phyloP scores from a whole-genome alignment of 2,329 filamentous ascomycete genomes.

The Diaporthe batatas region DNA sequence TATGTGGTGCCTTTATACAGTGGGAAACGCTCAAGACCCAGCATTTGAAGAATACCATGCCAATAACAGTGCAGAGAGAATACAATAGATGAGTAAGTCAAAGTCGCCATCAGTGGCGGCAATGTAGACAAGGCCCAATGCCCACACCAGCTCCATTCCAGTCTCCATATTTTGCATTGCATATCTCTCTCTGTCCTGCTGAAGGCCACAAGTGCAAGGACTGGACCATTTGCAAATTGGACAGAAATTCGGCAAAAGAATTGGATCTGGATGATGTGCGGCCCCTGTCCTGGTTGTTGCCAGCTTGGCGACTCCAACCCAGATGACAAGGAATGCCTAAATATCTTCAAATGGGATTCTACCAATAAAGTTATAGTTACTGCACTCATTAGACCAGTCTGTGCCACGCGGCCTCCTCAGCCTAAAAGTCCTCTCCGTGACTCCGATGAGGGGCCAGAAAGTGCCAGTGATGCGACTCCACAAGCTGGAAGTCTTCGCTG shows the following conservation, averaged over 20 bases:
- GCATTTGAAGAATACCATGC: no score
- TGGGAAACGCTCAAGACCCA: no score
- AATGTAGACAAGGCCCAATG: neutral
- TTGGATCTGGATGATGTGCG: neutral
- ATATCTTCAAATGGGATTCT: neutral
- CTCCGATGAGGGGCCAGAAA: neutral
- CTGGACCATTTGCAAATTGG: neutral
- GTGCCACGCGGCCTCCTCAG: neutral
- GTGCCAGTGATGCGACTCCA: slow-evolving; percentile 4
- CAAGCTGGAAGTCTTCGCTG: neutral
- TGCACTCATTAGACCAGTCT: neutral
- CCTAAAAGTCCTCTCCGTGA: neutral
- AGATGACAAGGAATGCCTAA: neutral
- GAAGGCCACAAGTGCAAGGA: neutral
- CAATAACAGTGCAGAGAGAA: no score
- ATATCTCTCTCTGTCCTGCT: neutral
- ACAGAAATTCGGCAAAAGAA: neutral
- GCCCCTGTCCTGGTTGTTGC: neutral
- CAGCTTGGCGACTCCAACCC: neutral
- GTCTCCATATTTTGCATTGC: neutral
- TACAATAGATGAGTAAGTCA: neutral
- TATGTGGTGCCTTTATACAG: no score
- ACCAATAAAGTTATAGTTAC: neutral
- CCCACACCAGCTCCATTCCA: neutral
- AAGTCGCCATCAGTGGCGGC: neutral